These are phyloP conservation scores for Arthrinium puccinioides DNA, from an alignment of 2,329 filamentous ascomycete species.

Conservation along the genomic window DNA sequence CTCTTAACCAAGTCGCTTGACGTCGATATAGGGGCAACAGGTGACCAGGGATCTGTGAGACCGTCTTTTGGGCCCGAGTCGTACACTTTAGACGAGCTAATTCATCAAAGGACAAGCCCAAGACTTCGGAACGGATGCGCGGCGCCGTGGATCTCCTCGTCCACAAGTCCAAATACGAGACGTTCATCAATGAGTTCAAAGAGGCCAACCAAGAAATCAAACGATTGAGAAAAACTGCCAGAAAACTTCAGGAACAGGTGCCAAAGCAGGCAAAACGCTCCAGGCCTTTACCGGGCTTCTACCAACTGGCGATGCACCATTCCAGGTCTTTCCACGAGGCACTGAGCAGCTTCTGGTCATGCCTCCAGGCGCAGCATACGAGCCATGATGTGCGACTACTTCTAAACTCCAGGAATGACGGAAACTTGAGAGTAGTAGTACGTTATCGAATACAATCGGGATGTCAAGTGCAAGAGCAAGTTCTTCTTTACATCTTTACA, in stretches of 20 bases:
- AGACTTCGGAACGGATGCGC: not conserved
- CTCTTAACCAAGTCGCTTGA: not conserved
- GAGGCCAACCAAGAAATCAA: conserved; percentile 9
- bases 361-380: conserved; percentile 7
- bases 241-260: conserved; percentile 4
- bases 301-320: conserved; percentile 1
- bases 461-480: conserved; percentile 1
- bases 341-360: conserved; percentile 6
- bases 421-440: conserved; percentile 4
- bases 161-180: conserved; percentile 6
- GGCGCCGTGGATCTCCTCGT: conserved; percentile 4
- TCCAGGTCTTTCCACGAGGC: conserved; percentile 8
- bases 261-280: not conserved
- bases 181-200: conserved; percentile 5
- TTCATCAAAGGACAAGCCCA: not conserved
- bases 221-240: conserved; percentile 7
- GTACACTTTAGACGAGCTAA: not conserved
- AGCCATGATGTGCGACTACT: conserved; percentile 6
- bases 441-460: conserved; percentile 3
- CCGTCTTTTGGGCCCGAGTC: not conserved
- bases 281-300: conserved; percentile 3
- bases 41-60: not conserved
- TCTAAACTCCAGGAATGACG: conserved; percentile 4
- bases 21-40: not conserved
- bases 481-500: not conserved